Conservation (phyloP, 2,329 filamentous ascomycete genomes). For the Scleromitrula shiraiana region DNA sequence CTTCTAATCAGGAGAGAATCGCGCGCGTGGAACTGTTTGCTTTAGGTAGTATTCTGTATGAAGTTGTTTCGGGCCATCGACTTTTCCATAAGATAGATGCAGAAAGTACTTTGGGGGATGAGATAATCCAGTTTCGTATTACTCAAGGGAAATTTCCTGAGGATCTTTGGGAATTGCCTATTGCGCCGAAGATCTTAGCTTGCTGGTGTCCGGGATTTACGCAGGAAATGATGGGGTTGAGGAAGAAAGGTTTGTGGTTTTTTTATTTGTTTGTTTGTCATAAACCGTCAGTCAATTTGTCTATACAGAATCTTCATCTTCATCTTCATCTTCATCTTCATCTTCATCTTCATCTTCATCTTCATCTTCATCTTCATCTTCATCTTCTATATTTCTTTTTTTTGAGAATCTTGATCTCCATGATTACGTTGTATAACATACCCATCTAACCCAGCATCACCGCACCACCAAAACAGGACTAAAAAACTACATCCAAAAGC, state of each 20-base stretch:
- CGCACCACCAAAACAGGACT: neutral
- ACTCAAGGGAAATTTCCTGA: neutral
- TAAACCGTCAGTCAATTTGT: too few relatives aligned
- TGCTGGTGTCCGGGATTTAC: neutral
- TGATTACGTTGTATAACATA: neutral
- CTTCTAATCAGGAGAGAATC: neutral
- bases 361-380: neutral
- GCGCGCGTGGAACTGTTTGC: neutral
- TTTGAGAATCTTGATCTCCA: neutral
- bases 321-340: neutral
- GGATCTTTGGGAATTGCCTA: neutral
- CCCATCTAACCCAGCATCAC: neutral
- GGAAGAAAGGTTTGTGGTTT: neutral
- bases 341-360: too few relatives aligned
- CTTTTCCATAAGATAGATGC: neutral
- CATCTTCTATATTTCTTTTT: neutral
- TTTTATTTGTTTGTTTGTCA: neutral
- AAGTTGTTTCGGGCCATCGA: neutral
- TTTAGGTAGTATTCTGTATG: conserved; percentile 1
- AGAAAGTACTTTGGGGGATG: neutral
- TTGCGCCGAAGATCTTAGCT: neutral
- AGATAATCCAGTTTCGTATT: neutral
- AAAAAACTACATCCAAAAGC: neutral
- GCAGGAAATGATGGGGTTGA: neutral
- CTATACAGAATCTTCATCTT: neutral